phyloP scores from a whole-genome alignment of 352 stramenopile genomes.

The Elongisporangium senticosum region DNA sequence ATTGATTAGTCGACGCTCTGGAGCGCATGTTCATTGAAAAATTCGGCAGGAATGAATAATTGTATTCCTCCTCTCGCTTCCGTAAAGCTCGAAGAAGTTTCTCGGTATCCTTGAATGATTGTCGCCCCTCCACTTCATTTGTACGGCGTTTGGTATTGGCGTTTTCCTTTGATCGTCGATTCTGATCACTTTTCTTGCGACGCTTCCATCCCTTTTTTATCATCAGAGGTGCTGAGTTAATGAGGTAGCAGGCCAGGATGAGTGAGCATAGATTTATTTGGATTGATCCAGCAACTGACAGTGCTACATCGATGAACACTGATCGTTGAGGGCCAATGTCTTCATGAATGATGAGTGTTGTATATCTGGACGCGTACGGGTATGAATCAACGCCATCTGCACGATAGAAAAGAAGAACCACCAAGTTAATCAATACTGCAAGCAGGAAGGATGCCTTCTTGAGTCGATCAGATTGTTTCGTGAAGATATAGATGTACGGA shows the following conservation, averaged over 20 bases:
- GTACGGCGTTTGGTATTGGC: conserved; percentile 21
- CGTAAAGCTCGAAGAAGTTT: conserved; percentile 45
- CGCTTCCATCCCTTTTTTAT: conserved; percentile 72
- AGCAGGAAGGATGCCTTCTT: conserved; percentile 52
- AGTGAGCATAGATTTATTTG: conserved; percentile 43
- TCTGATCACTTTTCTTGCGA: conserved; percentile 33
- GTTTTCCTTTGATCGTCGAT: conserved; percentile 33
- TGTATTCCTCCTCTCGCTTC: conserved; percentile 57
- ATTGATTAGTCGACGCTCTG: not conserved
- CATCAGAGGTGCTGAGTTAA: conserved; percentile 59
- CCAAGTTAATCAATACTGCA: conserved; percentile 46
- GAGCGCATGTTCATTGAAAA: conserved; percentile 3
- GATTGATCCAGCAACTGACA: conserved; percentile 44
- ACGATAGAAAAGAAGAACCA: conserved; percentile 56
- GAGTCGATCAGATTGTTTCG: conserved; percentile 33
- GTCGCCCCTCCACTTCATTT: conserved; percentile 29
- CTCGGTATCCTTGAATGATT: conserved; percentile 64
- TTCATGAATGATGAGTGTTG: conserved; percentile 29
- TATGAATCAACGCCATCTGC: conserved; percentile 41
- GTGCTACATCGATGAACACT: conserved; percentile 21
- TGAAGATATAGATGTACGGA: conserved; percentile 23
- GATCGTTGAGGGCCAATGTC: conserved; percentile 13
- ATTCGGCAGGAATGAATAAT: conserved; percentile 48
- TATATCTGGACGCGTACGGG: conserved; percentile 36
- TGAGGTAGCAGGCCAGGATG: conserved; percentile 51